Evolutionary conservation across 1,139 yeast genomes (phyloP), one percentile per base, ranked within the genome.

Genomic region (Suhomyces guaymorum): DNA sequence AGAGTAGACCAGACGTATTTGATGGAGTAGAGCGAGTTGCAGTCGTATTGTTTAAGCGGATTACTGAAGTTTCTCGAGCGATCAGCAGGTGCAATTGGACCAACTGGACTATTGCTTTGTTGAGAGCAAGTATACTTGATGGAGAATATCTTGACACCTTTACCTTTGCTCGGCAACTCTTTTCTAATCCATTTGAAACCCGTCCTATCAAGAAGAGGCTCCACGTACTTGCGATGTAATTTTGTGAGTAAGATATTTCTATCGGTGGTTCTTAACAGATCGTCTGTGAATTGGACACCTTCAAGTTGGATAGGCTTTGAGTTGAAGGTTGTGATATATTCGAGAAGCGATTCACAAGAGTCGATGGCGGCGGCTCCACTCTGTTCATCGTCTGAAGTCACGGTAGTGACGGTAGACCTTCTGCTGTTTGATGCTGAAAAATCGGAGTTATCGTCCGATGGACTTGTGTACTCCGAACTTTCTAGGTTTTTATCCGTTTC

Each of bases 111-210:
- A n/a, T 14, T 29, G 11, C 38, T 19, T 26, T 51, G 51, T 24
- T 51, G 55, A 6, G 55, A 48, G 34, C 55, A 51, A n/a, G 41
- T 32, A 29, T 51, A 51, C 29, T 49, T 51, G 15, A 50, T 34
- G 8, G 51, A 38, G 28, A 51, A 48, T 8, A 48, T 44, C 30
- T 49, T 51, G 17, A 41, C 21, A 2, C 55, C 55, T 18, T 44
- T 42, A 5, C 53, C 53, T 26, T 43, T 47, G 13, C 51, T 38
- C 1, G 54, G 51, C 10, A 47, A 43, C 21, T 49, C 55, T 26
- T 47, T 51, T 23, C 53, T 30, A 9, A 48, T 45, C 55, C 55
- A 51, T 28, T 43, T 43, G 27, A 44, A 50, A 10, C 55, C 55
- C 6, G 48, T 45, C 5, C 37, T 20, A 12, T 42, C 48, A 7